Conservation (phyloP, 2,329 filamentous ascomycete genomes). For the Tothia fuscella region DNA sequence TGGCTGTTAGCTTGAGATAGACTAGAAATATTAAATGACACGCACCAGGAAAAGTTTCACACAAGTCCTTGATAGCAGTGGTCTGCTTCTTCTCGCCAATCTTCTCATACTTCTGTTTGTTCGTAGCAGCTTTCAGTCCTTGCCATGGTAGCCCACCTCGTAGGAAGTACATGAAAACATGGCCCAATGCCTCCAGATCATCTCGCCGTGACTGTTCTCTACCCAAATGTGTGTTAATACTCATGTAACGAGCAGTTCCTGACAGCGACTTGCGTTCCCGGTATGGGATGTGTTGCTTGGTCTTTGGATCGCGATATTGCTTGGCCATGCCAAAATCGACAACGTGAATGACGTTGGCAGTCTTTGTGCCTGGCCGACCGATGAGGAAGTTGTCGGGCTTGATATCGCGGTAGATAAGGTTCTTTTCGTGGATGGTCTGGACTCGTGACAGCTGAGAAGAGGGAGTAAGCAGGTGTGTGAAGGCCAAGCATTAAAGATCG, state of each 20-base stretch:
- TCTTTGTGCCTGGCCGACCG: slow-evolving; percentile 79
- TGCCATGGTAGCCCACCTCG: slow-evolving; percentile 56
- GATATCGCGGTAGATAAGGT: slow-evolving; percentile 97
- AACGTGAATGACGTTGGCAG: slow-evolving; percentile 96
- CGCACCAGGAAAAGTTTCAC: slow-evolving; percentile 76
- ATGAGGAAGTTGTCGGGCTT: slow-evolving; percentile 99
- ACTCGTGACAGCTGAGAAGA: slow-evolving; percentile 65
- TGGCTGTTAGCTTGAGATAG: slow-evolving; percentile 2
- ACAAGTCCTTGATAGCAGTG: slow-evolving; percentile 90
- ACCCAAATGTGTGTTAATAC: slow-evolving; percentile 96
- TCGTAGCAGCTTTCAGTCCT: slow-evolving; percentile 55
- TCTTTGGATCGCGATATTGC: slow-evolving; percentile 97
- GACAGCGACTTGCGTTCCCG: slow-evolving; percentile 93
- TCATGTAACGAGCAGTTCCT: slow-evolving; percentile 96
- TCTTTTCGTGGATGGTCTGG: slow-evolving; percentile 94
- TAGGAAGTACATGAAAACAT: slow-evolving; percentile 61
- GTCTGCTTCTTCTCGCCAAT: slow-evolving; percentile 99
- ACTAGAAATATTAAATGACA: slow-evolving; percentile 19
- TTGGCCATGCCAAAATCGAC: slow-evolving; percentile 99
- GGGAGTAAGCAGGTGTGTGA: too few species aligned
- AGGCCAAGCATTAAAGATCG: too few species aligned
- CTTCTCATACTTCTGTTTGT: slow-evolving; percentile 99
- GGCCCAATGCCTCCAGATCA: slow-evolving; percentile 74
- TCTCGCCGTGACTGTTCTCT: slow-evolving; percentile 93
- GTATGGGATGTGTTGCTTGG: slow-evolving; percentile 97